Base-by-base conservation (phyloP, 2,329 filamentous ascomycete genomes). In the Didymella sp. region DNA sequence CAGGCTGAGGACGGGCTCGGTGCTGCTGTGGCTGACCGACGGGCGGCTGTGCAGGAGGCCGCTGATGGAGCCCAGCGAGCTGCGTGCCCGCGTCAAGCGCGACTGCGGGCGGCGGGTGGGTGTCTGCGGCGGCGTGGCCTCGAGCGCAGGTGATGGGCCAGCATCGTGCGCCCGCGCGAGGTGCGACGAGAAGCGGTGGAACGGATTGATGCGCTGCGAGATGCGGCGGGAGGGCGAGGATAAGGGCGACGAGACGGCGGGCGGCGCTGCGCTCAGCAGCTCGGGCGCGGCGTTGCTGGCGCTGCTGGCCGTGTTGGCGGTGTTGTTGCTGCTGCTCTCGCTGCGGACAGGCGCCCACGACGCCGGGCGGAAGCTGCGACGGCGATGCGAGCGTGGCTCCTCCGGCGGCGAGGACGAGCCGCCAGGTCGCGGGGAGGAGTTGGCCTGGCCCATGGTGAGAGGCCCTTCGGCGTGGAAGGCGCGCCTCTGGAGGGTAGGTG, bases 371-470 rank as follows among this genome's bases (percentile, higher is more conserved):
- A 64, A 40, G 57, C 69, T 63, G 58, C 61, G 67, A 59, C 69
- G 70, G 51, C 64, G 63, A 53, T 63, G 59, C 41, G 67, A 64
- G 30, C 42, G 53, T 47, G 53, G 41, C 17, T 46, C 33, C 21
- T 44, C 42, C 11, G 35, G 25, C 15, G 13, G n/a, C 8, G 24
- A 8, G 8, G 52, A 9, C n/a, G 27, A 28, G 58, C 63, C 57
- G 59, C 64, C 31, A 24, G 30, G 31, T 19, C 49, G 66, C 21
- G 76, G n/a, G n/a, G n/a, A n/a, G n/a, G n/a, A 77, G 62, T 66
- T 71, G 61, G 71, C 70, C 69, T 76, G 75, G 56, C 76, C 76
- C 76, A 78, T 78, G 48, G 54, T 67, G 55, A 51, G 63, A 64
- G 65, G 70, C 61, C 67, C 60, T 61, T 62, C 67, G 63, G 67